Base-by-base conservation (phyloP, 2,329 filamentous ascomycete species). In the Pseudogymnoascus sp. region DNA sequence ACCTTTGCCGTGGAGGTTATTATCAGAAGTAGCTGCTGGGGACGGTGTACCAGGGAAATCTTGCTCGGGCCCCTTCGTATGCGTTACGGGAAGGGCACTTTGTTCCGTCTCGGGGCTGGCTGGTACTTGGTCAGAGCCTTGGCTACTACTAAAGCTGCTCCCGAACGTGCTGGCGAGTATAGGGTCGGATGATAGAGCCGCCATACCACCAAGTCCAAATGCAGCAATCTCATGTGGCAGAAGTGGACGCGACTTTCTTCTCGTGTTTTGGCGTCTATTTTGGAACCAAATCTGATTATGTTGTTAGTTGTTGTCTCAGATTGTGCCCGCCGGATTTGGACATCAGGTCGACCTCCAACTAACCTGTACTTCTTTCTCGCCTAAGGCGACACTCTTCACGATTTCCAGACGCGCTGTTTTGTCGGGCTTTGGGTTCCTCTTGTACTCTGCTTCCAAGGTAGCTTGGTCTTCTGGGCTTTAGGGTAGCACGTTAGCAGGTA, bases 361-460 rank as follows among this genome's bases (percentile, higher is more conserved):
- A 79, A 96, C 93, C 86, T 97, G 93, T 38, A 97, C 91, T 79
- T 97, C 93, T 76, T 96, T 97, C 78, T 97, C 93, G 69, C 90
- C 93, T 67, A 97, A 82, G 23, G 90, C 89, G 66, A 97, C 92
- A 76, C 87, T 89, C 77, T 85, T 84, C 65, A 96, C 91, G 67
- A 97, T 92, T 64, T 88, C 87, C 56, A 90, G 83, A 78, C 93
- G 90, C 75, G 91, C 89, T 63, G 87, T 83, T 78, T 96, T 97
- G 78, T 96, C 93, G 36, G 93, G 93, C 76, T 96, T 97, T 5
- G 91, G 85, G 74, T 97, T 96, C 66, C 81, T 84, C 70, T 85
- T 83, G 73, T 96, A 97, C 64, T 93, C 91, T 37, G 89, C 83
- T 76, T 97, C 93, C 65, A 97, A 86, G 62, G 96, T 84, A 61